A percentile compares a stretch with the other conserved stretches of the same genome.
Evolutionary conservation across 106 monocot species (phyloP).

Genomic region (Xerophyta viscosa): DNA sequence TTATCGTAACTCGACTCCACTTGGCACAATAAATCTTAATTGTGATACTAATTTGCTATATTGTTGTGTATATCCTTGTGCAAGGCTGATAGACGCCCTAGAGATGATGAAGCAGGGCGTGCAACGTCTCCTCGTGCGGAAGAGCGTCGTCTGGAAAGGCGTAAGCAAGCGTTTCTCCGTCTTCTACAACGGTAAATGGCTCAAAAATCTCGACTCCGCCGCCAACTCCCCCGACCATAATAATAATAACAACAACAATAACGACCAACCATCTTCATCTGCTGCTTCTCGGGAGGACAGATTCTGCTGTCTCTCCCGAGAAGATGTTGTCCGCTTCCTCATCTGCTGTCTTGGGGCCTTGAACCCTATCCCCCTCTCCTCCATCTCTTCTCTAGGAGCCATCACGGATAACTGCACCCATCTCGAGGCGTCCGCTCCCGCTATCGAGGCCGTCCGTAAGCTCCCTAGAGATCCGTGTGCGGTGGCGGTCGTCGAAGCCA

Average conservation of each 20-base stretch:
- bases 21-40: no score
- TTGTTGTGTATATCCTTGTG: background rate
- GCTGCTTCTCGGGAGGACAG: constrained; percentile 19
- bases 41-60: no score
- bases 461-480: constrained; percentile 58
- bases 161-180: constrained; percentile 87
- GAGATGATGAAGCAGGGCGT: constrained; percentile 97
- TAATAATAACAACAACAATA: background rate
- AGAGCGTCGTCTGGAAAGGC: constrained; percentile 60
- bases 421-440: constrained; percentile 50
- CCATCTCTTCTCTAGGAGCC: constrained; percentile 59
- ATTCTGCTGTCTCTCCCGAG: constrained; percentile 81
- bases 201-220: constrained; percentile 37
- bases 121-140: constrained; percentile 77
- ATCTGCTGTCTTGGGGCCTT: constrained; percentile 89
- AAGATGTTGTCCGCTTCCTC: constrained; percentile 81
- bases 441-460: constrained; percentile 41
- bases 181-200: constrained; percentile 87
- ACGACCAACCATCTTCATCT: constrained; percentile 8
- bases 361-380: constrained; percentile 68
- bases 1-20: no score
- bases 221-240: background rate
- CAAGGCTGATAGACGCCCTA: constrained; percentile 79
- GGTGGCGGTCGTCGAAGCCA: constrained; percentile 59
- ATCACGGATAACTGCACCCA: constrained; percentile 30